Conservation (phyloP, 1,284 basidiomycete genomes). For the Ceratobasidium sp. region DNA sequence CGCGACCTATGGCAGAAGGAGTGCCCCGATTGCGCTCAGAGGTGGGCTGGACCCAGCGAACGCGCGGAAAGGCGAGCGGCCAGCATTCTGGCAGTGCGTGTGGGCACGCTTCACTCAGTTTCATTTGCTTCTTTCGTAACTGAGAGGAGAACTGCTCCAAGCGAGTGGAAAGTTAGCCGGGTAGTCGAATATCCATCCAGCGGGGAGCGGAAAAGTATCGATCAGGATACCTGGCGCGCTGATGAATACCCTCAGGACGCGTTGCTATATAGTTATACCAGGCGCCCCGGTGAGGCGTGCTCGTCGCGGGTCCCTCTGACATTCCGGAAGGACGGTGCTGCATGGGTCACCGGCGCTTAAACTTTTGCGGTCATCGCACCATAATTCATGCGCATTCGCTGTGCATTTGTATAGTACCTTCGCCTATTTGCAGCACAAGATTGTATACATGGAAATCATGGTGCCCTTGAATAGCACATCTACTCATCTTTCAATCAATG, state of each 20-base stretch:
- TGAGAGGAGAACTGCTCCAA: neutral
- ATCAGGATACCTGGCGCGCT: neutral
- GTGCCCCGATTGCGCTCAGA: neutral
- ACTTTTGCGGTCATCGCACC: neutral
- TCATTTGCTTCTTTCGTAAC: slow-evolving; percentile 26
- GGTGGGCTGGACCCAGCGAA: neutral
- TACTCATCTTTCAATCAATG: too few relatives aligned
- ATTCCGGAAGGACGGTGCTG: neutral
- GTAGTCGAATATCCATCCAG: neutral
- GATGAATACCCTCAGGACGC: neutral
- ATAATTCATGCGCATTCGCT: neutral
- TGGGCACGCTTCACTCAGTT: neutral
- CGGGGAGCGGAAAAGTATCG: neutral
- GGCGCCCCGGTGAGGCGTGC: neutral
- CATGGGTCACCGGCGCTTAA: neutral
- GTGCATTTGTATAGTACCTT: neutral
- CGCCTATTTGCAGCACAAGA: too few relatives aligned
- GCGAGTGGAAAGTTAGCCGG: slow-evolving; percentile 10
- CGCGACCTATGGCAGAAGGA: neutral
- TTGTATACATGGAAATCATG: too few relatives aligned
- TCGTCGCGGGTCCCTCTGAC: neutral
- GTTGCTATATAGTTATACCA: neutral
- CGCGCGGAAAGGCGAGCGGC: slow-evolving; percentile 14
- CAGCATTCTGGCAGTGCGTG: neutral
- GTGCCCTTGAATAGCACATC: too few relatives aligned